Conservation (phyloP, 306 rosid genomes). For the Malus orientalis region DNA sequence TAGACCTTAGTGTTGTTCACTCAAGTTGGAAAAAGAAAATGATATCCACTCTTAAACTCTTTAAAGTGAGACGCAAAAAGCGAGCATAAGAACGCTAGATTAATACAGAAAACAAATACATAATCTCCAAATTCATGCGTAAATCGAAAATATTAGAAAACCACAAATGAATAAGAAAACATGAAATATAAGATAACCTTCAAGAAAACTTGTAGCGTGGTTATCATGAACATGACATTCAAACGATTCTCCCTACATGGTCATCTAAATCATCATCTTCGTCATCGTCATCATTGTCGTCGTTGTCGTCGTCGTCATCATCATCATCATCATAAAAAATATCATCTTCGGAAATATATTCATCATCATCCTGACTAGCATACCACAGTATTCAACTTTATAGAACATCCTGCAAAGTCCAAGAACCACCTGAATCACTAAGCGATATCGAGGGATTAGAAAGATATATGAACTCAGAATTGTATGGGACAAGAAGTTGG, state of each 20-base stretch:
- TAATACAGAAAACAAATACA: too few relatives aligned
- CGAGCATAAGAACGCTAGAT: too few relatives aligned
- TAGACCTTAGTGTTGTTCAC: too few relatives aligned
- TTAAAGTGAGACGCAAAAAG: too few relatives aligned
- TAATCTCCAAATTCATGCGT: neutral
- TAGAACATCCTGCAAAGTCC: neutral
- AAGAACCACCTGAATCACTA: neutral
- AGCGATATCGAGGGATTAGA: neutral
- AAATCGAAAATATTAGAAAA: neutral
- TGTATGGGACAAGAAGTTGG: conserved; percentile 88
- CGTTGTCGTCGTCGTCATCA: neutral
- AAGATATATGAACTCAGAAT: conserved; percentile 67
- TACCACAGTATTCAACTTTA: conserved; percentile 31
- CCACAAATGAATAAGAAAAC: neutral
- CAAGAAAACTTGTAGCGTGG: neutral
- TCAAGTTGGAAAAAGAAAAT: too few relatives aligned
- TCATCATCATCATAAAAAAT: neutral
- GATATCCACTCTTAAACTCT: too few relatives aligned
- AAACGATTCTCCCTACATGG: neutral
- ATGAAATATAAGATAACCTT: neutral
- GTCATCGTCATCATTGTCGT: neutral
- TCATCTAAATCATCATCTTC: neutral
- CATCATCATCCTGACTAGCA: conserved; percentile 8
- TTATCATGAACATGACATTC: conserved; percentile 21
- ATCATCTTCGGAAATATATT: conserved; percentile 4